Evolutionary conservation across 2,329 filamentous ascomycete genomes (phyloP).

Genomic region (Raffaelea ambrosiae): DNA sequence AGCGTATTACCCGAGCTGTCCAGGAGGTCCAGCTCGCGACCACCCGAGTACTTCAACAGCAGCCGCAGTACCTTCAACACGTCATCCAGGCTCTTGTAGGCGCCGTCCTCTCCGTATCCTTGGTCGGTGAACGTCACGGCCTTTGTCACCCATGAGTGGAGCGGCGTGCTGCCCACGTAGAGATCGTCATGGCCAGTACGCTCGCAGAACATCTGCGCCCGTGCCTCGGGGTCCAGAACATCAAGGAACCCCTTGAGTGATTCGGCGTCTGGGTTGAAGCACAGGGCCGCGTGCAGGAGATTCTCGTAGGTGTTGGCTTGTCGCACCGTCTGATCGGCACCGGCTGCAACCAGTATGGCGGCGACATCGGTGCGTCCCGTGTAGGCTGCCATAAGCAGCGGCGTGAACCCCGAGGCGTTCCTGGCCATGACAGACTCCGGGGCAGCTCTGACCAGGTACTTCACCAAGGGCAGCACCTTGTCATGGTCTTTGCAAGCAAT

Average conservation of each 20-base stretch:
- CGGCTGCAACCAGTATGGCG: conserved; percentile 55
- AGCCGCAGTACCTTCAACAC: conserved; percentile 34
- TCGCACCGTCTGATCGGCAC: conserved; percentile 60
- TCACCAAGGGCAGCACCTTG: conserved; percentile 45
- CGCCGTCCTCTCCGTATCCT: neutral
- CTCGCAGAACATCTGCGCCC: conserved; percentile 50
- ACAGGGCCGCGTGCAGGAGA: conserved; percentile 53
- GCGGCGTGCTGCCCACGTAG: conserved; percentile 50
- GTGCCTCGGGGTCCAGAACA: conserved; percentile 48
- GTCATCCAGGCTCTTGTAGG: conserved; percentile 20
- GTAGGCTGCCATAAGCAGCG: conserved; percentile 58
- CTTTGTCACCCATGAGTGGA: conserved; percentile 47
- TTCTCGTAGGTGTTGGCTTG: conserved; percentile 52
- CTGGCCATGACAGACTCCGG: conserved; percentile 57
- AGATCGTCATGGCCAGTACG: conserved; percentile 35
- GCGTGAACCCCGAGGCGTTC: conserved; percentile 50
- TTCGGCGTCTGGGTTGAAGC: conserved; percentile 20
- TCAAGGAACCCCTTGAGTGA: conserved; percentile 41
- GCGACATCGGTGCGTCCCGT: conserved; percentile 45
- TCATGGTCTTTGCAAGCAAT: conserved; percentile 35
- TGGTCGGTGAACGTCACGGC: neutral
- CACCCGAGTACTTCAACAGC: conserved; percentile 44
- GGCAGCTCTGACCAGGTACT: conserved; percentile 55
- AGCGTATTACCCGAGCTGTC: conserved; percentile 58
- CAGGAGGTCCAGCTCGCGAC: conserved; percentile 47